Percentiles rank a stretch among this genome's conserved stretches.
Conservation (phyloP, 2,329 filamentous ascomycete species). For the Pestalotiopsis sp. region DNA sequence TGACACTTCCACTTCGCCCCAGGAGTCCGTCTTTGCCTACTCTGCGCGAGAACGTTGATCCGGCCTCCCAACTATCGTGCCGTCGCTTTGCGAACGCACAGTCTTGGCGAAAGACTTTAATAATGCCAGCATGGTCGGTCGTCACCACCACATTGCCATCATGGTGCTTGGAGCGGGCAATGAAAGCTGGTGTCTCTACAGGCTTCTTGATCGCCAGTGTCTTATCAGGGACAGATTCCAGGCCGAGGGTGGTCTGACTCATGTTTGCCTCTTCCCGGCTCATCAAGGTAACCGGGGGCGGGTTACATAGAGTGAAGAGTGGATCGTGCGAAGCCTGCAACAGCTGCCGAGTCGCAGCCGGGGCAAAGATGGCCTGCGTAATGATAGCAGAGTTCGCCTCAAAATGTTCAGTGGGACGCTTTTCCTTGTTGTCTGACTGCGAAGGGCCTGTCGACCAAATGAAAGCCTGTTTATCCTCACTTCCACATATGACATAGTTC, state of each 20-base stretch:
- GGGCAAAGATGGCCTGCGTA: conserved; percentile 86
- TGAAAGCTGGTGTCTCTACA: conserved; percentile 75
- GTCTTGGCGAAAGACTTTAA: conserved; percentile 95
- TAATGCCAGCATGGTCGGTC: conserved; percentile 82
- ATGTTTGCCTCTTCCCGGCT: conserved; percentile 66
- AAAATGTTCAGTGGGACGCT: conserved; percentile 83
- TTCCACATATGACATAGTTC: conserved; percentile 86
- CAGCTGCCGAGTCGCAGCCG: conserved; percentile 74
- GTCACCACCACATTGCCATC: conserved; percentile 92
- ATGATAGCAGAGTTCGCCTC: conserved; percentile 89
- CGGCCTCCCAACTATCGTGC: conserved; percentile 76
- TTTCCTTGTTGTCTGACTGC: conserved; percentile 72
- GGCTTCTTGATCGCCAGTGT: conserved; percentile 43
- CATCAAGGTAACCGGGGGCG: conserved; percentile 82
- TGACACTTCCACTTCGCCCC: conserved; percentile 58
- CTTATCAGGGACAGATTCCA: conserved; percentile 31
- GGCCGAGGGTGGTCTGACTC: conserved; percentile 43
- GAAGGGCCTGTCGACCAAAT: conserved; percentile 75
- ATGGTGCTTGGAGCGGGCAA: conserved; percentile 73
- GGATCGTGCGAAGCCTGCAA: conserved; percentile 85
- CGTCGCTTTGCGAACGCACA: conserved; percentile 82
- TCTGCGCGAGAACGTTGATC: conserved; percentile 74
- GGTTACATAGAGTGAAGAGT: conserved; percentile 95
- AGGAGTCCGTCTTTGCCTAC: conserved; percentile 62
- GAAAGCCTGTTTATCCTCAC: conserved; percentile 87